A percentile compares a stretch with the other conserved stretches of the same genome.
Conservation (phyloP, 2,329 filamentous ascomycete genomes). For the Bisporella sp. region DNA sequence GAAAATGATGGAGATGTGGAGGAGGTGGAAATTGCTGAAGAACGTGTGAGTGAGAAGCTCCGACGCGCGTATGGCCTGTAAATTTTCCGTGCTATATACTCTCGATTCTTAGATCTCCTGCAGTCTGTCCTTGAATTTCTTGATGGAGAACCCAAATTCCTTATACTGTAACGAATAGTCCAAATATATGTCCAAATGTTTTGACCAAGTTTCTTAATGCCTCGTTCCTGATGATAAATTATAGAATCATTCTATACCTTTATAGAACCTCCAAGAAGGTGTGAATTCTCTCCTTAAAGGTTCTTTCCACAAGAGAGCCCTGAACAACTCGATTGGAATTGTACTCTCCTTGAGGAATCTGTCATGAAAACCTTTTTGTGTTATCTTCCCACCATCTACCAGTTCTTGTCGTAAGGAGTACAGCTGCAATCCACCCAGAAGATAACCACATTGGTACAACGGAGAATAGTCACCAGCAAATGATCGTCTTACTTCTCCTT, state of each 20-base stretch:
- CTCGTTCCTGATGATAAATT: neutral
- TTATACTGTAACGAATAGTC: too few species aligned
- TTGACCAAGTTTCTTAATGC: too few species aligned
- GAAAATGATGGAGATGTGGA: constrained; percentile 22
- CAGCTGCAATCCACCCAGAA: constrained; percentile 52
- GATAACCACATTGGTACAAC: constrained; percentile 53
- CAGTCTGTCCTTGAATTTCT: too few species aligned
- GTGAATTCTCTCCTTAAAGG: neutral
- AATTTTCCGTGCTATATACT: too few species aligned
- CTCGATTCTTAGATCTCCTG: too few species aligned
- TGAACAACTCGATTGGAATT: constrained; percentile 48
- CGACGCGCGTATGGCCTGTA: too few species aligned
- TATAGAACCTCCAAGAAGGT: neutral
- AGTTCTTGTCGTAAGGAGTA: constrained; percentile 43
- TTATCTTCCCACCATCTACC: constrained; percentile 30
- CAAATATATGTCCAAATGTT: too few species aligned
- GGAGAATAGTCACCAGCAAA: constrained; percentile 49
- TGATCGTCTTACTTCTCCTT: constrained; percentile 51
- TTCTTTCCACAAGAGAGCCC: constrained; percentile 27
- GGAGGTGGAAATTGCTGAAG: neutral
- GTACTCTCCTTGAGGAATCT: constrained; percentile 40
- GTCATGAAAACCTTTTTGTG: constrained; percentile 51
- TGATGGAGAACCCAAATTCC: too few species aligned
- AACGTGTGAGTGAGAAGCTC: too few species aligned
- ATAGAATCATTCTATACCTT: neutral